Evolutionary conservation across 495 filamentous ascomycete genomes (phyloP), one percentile per base, ranked within the genome.

Genomic region (Penicillium lividum): DNA sequence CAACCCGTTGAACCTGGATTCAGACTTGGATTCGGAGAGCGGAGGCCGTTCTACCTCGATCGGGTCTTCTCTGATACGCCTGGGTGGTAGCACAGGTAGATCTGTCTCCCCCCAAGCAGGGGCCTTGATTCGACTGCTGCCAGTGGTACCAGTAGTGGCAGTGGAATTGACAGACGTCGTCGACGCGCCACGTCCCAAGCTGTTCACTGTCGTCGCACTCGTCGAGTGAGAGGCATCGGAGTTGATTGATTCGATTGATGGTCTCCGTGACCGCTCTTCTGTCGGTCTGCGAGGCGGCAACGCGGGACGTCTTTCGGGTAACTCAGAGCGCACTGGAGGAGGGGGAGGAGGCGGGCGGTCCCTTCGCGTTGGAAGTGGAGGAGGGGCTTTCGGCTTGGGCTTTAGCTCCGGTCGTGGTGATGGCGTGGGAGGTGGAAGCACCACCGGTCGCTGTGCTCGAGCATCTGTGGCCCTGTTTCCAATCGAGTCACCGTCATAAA

Each of bases 301-400:
- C 22, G 75, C 58, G 8, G 83, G 79, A 2, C 67, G 65, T 30
- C 52, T 30, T 7, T 76, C 72, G 29, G 67, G 60, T 54, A 71
- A 59, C 25, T 77, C 66, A 13, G 82, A 76, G 28, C 63, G 66
- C 43, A 50, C 63, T 13, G 78, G 80, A 30, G 78, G 59, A 45
- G 76, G 70, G 38, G 79, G 80, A 45, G 79, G 78, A 44, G 60
- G 60, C 15, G 43, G 51, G 68, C 77, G 57, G 56, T 66, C 67
- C 58, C 31, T 77, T 56, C 82, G 75, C 28, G 77, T 74, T 27
- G 83, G 82, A 51, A 84, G 70, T 15, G 75, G 82, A 29, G 84
- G 84, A 51, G 84, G 74, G 22, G 68, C 48, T 42, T 68, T 70
- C 8, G 63, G 63, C 51, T 71, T 74, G 25, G 72, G 62, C 49